Conservation (phyloP, 2,329 filamentous ascomycete species). For the Fusarium sp. region DNA sequence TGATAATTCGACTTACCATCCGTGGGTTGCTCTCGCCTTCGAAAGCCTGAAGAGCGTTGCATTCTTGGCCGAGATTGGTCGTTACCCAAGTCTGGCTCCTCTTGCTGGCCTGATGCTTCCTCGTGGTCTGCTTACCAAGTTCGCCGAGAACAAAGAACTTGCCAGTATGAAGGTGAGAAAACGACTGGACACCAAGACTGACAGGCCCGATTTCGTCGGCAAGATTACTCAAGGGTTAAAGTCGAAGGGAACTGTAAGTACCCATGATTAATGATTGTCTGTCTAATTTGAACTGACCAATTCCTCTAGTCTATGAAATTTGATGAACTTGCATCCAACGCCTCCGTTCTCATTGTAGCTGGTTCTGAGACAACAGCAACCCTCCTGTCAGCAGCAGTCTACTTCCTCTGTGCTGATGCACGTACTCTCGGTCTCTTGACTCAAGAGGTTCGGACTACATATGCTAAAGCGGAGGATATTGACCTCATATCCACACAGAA, state of each 20-base stretch:
- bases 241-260: neutral
- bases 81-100: neutral
- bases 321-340: slow-evolving; percentile 20
- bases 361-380: slow-evolving; percentile 30
- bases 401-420: slow-evolving; percentile 2
- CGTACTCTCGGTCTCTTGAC: slow-evolving; percentile 1
- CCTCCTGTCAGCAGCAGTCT: slow-evolving; percentile 18
- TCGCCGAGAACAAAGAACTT: neutral
- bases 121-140: neutral
- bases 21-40: slow-evolving; percentile 4
- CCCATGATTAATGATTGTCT: accelerated
- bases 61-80: neutral
- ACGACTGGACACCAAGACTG: neutral
- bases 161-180: neutral
- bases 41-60: neutral
- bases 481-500: slow-evolving; percentile 20
- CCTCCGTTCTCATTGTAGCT: slow-evolving; percentile 20
- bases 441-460: slow-evolving; percentile 9
- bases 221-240: neutral
- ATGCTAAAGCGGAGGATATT: slow-evolving; percentile 2
- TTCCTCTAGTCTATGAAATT: neutral
- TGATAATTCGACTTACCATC: neutral
- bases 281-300: accelerated
- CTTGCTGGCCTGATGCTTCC: neutral
- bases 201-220: neutral